A percentile compares a stretch with the other conserved stretches of the same genome.
Conservation (phyloP, 805 yeast species). For the Hemisphaericaspora nanyangensis region DNA sequence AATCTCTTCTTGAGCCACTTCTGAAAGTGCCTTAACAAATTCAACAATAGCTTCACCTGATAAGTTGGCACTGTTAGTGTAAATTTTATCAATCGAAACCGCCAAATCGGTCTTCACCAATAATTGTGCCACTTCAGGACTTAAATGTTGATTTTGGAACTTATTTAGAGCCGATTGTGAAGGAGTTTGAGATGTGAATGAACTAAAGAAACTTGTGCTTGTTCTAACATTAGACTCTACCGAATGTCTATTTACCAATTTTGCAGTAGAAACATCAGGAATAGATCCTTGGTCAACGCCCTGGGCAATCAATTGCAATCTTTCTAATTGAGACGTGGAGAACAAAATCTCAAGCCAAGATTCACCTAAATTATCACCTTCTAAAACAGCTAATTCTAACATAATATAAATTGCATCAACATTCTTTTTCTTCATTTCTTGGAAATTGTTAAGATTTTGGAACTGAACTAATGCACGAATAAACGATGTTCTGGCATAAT, state of each 20-base stretch:
- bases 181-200: conserved; percentile 49
- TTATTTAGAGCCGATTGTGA: conserved; percentile 67
- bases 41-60: conserved; percentile 81
- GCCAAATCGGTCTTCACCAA: conserved; percentile 66
- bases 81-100: conserved; percentile 81
- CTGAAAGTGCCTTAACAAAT: conserved; percentile 82
- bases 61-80: conserved; percentile 74
- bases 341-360: conserved; percentile 86
- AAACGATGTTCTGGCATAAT: conserved; percentile 83
- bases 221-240: conserved; percentile 47
- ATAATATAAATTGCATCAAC: conserved; percentile 74
- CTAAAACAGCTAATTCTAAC: conserved; percentile 71
- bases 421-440: conserved; percentile 75
- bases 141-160: conserved; percentile 66
- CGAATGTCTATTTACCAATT: conserved; percentile 53
- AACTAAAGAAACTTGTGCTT: conserved; percentile 49
- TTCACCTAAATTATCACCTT: conserved; percentile 64
- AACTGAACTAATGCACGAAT: conserved; percentile 87
- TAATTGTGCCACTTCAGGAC: conserved; percentile 52
- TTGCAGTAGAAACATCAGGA: conserved; percentile 82
- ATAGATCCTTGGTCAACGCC: conserved; percentile 81
- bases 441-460: conserved; percentile 72
- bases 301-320: conserved; percentile 81
- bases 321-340: conserved; percentile 85
- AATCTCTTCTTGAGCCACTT: conserved; percentile 86